These are phyloP conservation scores for Micractinium sp. DNA, from an alignment of 139 green algal genomes.

Conservation along the genomic window DNA sequence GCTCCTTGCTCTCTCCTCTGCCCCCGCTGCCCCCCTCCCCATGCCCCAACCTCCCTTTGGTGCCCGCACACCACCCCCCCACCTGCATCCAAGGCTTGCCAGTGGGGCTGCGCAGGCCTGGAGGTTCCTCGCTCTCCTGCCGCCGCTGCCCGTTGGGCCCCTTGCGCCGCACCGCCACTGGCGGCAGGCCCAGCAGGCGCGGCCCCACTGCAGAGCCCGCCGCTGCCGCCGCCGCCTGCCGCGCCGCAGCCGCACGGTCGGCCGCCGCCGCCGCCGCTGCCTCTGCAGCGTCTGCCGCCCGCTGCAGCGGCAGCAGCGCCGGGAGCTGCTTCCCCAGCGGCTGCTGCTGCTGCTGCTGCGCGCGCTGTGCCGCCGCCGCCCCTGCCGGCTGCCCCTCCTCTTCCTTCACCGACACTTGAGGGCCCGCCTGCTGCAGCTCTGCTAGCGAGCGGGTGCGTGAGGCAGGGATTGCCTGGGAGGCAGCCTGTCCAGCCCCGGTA, in stretches of 20 bases:
- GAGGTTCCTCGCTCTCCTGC: background rate
- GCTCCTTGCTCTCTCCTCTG: too few species aligned
- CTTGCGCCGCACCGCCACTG: background rate
- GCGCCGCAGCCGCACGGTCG: background rate
- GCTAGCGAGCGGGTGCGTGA: background rate
- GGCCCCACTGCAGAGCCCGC: conserved; percentile 20
- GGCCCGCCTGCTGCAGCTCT: background rate
- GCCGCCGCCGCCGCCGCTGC: background rate
- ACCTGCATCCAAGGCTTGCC: conserved; percentile 34
- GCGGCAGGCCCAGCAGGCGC: background rate
- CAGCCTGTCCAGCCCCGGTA: too few species aligned
- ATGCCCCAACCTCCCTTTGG: background rate
- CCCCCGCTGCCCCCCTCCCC: too few species aligned
- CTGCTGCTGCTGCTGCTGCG: background rate
- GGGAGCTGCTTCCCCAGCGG: background rate
- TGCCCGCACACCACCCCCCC: background rate
- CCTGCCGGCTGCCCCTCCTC: background rate
- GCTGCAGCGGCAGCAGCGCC: conserved; percentile 10
- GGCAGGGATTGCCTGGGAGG: too few species aligned
- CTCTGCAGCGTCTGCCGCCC: conserved; percentile 7
- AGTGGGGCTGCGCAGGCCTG: conserved; percentile 17
- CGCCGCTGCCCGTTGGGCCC: background rate
- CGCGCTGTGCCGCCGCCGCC: background rate
- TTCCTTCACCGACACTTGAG: background rate
- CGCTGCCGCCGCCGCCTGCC: conserved; percentile 1